A percentile compares a stretch with the other conserved stretches of the same genome.
These are phyloP conservation scores for Penicillium sp. DNA, from an alignment of 2,329 filamentous ascomycete species.

Conservation along the genomic window DNA sequence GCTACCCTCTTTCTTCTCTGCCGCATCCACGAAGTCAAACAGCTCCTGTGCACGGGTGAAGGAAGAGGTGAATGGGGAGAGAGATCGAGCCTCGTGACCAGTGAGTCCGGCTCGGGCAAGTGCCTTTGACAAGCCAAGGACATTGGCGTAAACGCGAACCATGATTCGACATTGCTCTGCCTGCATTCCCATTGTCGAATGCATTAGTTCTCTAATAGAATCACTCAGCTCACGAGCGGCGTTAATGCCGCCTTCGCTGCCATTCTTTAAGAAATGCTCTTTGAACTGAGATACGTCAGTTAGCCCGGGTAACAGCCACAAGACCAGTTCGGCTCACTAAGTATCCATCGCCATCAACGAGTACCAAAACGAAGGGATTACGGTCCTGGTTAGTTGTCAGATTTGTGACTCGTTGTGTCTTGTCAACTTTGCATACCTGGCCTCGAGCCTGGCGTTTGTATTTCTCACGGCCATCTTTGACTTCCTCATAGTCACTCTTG, in stretches of 20 bases:
- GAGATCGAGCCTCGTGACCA: constrained; percentile 57
- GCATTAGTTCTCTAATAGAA: constrained; percentile 50
- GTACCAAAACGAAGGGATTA: constrained; percentile 61
- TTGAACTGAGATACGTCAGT: constrained; percentile 56
- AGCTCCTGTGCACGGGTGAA: constrained; percentile 60
- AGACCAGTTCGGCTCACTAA: constrained; percentile 26
- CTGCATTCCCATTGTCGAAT: constrained; percentile 43
- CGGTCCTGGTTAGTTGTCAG: constrained; percentile 40
- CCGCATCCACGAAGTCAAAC: constrained; percentile 64
- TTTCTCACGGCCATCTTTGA: constrained; percentile 54
- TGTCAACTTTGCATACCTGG: constrained; percentile 32
- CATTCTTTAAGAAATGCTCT: constrained; percentile 50
- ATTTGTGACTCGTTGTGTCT: background rate
- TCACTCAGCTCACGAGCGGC: constrained; percentile 58
- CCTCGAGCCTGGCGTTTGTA: constrained; percentile 57
- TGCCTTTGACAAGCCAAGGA: constrained; percentile 54
- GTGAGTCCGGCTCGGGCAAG: constrained; percentile 52
- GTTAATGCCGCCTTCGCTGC: constrained; percentile 56
- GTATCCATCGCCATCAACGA: constrained; percentile 65
- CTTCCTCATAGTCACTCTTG: constrained; percentile 60
- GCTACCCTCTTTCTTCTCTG: constrained; percentile 61
- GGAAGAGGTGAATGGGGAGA: constrained; percentile 57
- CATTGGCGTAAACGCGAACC: constrained; percentile 59
- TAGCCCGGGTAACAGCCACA: constrained; percentile 54
- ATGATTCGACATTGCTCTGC: constrained; percentile 56